Evolutionary conservation across 1,284 basidiomycete genomes (phyloP), one percentile per base, ranked within the genome.

Genomic region (Cystobasidium slooffiae): DNA sequence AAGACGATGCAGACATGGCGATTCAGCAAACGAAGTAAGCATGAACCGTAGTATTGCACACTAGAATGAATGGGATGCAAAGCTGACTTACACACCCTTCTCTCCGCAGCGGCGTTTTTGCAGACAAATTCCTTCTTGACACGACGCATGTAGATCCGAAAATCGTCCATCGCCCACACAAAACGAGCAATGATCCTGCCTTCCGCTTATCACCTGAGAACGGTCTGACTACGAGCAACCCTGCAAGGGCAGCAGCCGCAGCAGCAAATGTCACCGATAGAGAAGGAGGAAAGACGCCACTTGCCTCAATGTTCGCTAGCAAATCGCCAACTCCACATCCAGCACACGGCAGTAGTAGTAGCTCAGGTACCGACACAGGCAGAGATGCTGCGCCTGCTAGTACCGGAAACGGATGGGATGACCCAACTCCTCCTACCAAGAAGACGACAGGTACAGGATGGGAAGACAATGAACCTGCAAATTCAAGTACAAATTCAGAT

Each of bases 61-160:
- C 49, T 10, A 12, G 12, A 49, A 52, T 6, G 31, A 16, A 24
- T 52, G 22, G 24, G 16, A 16, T 44, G 12, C n/a, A 44, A n/a
- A 10, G 59, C 59, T 44, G 59, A 44, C 59, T 7, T 12, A 1
- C 43, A 44, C 10, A 37, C 53, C 52, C 51, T 53, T 10, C 31
- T 6, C 39, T 6, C 16, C 46, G 31, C 61, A 72, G 69, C 61
- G 69, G 69, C n/a, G 69, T 72, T 2, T 18, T 53, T 61, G 69
- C 69, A 20, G 69, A 72, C 49, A 46, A 61, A 7, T 53, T 22
- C 18, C 12, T 52, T 14, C 51, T 72, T 16, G 61, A 53, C 31
- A 61, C 59, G 2, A 61, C 46, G 43, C 61, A 63, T 16, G 49
- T 63, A 16, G 39, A 72, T n/a, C 46, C 61, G 10, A 63, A 62